phyloP scores from a whole-genome alignment of 257 asterid species.

The Rauvolfia tetraphylla region DNA sequence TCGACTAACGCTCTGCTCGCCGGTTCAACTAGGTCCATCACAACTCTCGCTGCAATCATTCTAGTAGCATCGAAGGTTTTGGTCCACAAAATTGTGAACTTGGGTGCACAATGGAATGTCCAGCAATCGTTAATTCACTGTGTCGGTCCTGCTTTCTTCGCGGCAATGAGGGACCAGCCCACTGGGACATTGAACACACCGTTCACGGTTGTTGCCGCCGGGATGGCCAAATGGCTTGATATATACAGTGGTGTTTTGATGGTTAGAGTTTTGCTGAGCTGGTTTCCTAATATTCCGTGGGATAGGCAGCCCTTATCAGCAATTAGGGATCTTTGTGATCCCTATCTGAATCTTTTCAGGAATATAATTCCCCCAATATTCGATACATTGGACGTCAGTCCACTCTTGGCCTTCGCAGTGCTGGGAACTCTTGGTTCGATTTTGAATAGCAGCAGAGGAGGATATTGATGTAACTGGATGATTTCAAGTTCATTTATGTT shows the following conservation, averaged over 20 bases:
- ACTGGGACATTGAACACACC: constrained; percentile 66
- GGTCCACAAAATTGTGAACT: constrained; percentile 26
- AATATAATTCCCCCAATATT: constrained; percentile 81
- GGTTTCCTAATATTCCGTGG: constrained; percentile 99
- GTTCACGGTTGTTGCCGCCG: constrained; percentile 85
- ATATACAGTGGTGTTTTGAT: constrained; percentile 78
- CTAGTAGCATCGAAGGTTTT: constrained; percentile 46
- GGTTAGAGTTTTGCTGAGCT: constrained; percentile 83
- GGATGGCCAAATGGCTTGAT: constrained; percentile 88
- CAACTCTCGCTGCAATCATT: constrained; percentile 53
- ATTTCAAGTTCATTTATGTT: neutral
- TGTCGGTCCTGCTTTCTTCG: constrained; percentile 79
- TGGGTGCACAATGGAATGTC: constrained; percentile 37
- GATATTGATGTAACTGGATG: constrained; percentile 29
- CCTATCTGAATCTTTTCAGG: constrained; percentile 83
- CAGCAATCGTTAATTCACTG: constrained; percentile 32
- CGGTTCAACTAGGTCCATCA: constrained; percentile 70
- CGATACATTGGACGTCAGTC: constrained; percentile 78
- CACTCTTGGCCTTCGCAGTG: constrained; percentile 77
- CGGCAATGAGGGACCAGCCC: constrained; percentile 49
- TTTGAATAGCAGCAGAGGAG: constrained; percentile 51
- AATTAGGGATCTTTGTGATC: constrained; percentile 91
- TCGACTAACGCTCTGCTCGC: constrained; percentile 36
- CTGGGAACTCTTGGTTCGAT: constrained; percentile 75
- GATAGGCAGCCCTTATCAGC: constrained; percentile 90